phyloP scores from a whole-genome alignment of 1,284 basidiomycete species.

The Puccinia triticina region DNA sequence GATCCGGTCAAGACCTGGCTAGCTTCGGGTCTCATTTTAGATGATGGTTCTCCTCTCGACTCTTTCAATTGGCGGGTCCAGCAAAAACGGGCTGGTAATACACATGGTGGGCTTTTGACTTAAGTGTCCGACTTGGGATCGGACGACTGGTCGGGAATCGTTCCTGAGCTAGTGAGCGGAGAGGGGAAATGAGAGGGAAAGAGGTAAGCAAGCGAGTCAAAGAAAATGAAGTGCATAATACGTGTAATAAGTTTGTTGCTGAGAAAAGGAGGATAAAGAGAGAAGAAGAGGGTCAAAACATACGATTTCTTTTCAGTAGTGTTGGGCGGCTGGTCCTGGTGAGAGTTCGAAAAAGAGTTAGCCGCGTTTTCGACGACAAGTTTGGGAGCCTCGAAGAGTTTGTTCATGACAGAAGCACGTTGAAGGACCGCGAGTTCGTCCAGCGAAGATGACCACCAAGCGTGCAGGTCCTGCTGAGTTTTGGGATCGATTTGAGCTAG shows the following conservation, averaged over 20 bases:
- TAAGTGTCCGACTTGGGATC: neutral
- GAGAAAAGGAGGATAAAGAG: too few relatives aligned
- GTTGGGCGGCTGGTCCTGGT: neutral
- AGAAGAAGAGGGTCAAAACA: too few relatives aligned
- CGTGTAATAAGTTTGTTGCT: too few relatives aligned
- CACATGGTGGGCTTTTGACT: too few relatives aligned
- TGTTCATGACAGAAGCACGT: conserved; percentile 78
- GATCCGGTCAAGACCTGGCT: too few relatives aligned
- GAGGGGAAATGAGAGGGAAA: neutral
- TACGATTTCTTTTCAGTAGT: neutral
- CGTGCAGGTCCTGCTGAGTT: conserved; percentile 61
- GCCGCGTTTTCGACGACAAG: conserved; percentile 70
- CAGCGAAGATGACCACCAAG: conserved; percentile 72
- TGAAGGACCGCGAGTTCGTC: conserved; percentile 74
- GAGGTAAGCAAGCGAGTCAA: neutral
- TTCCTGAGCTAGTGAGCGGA: neutral
- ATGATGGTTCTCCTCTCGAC: too few relatives aligned
- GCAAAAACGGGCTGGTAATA: too few relatives aligned
- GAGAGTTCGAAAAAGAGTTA: neutral
- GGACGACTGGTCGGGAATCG: neutral
- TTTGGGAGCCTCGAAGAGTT: conserved; percentile 80
- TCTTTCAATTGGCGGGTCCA: too few relatives aligned
- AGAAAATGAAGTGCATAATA: too few relatives aligned
- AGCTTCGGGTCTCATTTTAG: too few relatives aligned
- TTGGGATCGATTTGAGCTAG: neutral